Percentiles rank a stretch among this genome's conserved stretches.
Conservation (phyloP, 1,139 yeast genomes). For the Candida neerlandica region DNA sequence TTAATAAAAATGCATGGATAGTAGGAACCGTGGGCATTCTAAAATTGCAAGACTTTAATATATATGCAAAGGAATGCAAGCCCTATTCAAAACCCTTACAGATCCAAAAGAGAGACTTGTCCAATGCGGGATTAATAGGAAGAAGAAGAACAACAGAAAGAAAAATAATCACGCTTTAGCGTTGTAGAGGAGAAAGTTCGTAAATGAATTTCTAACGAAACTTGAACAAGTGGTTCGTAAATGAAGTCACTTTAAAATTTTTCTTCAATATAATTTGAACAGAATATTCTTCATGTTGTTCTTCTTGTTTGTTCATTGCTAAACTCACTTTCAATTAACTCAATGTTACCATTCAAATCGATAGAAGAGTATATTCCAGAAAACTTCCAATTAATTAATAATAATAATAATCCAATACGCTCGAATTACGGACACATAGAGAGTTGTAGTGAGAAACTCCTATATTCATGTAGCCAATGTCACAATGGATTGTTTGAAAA, state of each 20-base stretch:
- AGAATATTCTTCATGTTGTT: too few relatives aligned
- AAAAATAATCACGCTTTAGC: not conserved
- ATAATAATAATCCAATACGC: too few relatives aligned
- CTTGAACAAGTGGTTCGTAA: not conserved
- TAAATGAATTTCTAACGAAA: not conserved
- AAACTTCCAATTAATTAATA: constrained; percentile 5
- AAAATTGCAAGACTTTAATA: too few relatives aligned
- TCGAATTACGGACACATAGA: not conserved
- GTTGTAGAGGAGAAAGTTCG: not conserved
- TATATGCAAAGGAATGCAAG: too few relatives aligned
- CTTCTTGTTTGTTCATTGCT: not conserved
- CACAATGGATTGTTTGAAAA: constrained; percentile 12
- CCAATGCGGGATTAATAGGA: not conserved
- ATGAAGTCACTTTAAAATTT: too few relatives aligned
- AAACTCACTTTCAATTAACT: not conserved
- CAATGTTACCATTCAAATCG: not conserved
- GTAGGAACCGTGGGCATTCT: too few relatives aligned
- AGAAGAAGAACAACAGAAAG: not conserved
- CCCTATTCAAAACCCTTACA: too few relatives aligned
- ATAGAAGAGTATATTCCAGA: constrained; percentile 11
- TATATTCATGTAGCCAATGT: constrained; percentile 18
- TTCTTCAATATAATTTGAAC: too few relatives aligned
- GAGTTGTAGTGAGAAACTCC: not conserved
- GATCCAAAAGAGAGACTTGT: not conserved
- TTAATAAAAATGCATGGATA: too few relatives aligned